A percentile compares a stretch with the other conserved stretches of the same genome.
Evolutionary conservation across 2,329 filamentous ascomycete species (phyloP).

Genomic region (Cordyceps tenuipes): DNA sequence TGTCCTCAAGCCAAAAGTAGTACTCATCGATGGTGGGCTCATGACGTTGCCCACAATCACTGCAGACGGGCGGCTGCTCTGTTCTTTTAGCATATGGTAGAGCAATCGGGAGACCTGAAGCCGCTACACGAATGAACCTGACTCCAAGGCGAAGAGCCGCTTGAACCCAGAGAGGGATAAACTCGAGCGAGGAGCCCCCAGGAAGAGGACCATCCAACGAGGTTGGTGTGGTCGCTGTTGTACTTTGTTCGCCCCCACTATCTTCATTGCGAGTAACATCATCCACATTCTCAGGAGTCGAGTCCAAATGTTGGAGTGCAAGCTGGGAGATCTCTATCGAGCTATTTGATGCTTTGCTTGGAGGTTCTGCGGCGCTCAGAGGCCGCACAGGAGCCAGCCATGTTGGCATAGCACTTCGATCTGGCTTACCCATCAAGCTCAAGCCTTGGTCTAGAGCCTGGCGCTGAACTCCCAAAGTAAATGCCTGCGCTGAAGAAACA

Average conservation of each 20-base stretch:
- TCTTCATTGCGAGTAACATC: neutral
- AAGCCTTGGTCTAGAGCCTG: constrained; percentile 7
- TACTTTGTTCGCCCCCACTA: neutral
- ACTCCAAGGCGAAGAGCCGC: constrained; percentile 4
- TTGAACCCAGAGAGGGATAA: constrained; percentile 9
- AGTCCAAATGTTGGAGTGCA: too few species aligned
- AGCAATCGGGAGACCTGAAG: neutral
- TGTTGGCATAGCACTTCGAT: constrained; percentile 1
- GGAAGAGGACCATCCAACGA: neutral
- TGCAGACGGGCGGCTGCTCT: neutral
- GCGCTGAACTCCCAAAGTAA: neutral
- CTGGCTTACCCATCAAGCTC: constrained; percentile 2
- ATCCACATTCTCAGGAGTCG: neutral
- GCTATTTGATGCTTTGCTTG: too few species aligned
- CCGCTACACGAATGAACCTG: constrained; percentile 7
- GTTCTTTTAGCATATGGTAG: neutral
- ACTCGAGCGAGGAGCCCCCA: neutral
- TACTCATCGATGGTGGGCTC: constrained; percentile 6
- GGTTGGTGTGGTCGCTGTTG: neutral
- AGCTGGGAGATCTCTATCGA: neutral
- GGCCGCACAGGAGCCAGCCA: constrained; percentile 4
- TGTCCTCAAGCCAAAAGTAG: constrained; percentile 10
- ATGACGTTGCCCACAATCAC: neutral
- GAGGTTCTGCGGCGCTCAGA: neutral
- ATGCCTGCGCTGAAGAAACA: neutral